Base-by-base conservation (phyloP, 2,329 filamentous ascomycete species). In the Paraphaeosphaeria minitans region DNA sequence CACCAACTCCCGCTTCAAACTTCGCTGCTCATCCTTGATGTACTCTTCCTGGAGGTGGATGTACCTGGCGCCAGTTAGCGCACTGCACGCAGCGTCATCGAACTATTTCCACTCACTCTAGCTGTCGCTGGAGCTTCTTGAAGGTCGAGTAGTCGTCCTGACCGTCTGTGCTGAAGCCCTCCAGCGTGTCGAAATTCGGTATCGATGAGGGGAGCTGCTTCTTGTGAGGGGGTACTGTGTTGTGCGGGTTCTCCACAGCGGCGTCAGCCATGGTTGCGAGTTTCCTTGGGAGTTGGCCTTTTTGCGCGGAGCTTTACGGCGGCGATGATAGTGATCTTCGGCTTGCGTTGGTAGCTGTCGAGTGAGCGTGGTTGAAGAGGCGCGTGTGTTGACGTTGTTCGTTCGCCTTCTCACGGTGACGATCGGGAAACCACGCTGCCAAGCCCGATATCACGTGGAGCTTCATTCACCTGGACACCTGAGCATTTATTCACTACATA, bases 21-120 rank as follows among this genome's bases (percentile, higher is more conserved):
- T 97, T 82, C 92, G 89, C 82, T 99, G 95, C 84, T 99, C 95
- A 87, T 99, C 95, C 83, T 99, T 99, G 87, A 99, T 99, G 80
- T 99, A 99, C 78, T 99, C 95, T 81, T 99, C 95, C 82, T 99
- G 95, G 70, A 99, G 85, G 80, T 97, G 92, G 77, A 98, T 97
- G 79, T 96, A 92, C 78, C 89, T 92, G 69, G 65, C 33, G 51
- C 41, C 27, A 35, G 66, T 76, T 70, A 77, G 75, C 68, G 60
- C 60, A 54, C 45, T 56, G 51, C 54, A 6, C 56, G 45, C 58
- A 41, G 12, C 14, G 35, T 21, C n/a, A 22, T 21, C 43, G 47
- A 27, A 16, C 33, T 12, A 12, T 54, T 45, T 39, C 24, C 39
- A 77, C 87, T 70, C 85, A 98, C 88, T 99, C 95, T 70, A 98